These are phyloP conservation scores for Exophiala sp. DNA, from an alignment of 2,329 filamentous ascomycete genomes.

Conservation along the genomic window DNA sequence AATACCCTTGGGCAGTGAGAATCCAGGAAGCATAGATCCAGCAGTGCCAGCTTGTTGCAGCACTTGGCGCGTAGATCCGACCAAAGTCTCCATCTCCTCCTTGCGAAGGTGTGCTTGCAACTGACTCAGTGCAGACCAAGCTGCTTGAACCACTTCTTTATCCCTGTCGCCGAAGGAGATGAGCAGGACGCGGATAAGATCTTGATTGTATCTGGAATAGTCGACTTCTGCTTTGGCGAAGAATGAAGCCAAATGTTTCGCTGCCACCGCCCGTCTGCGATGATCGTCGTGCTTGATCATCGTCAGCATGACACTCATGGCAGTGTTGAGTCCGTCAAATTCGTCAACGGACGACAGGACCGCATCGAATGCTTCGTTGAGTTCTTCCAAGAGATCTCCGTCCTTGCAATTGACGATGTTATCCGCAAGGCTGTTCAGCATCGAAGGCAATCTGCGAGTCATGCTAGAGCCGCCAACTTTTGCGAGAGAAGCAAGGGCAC, in stretches of 20 bases:
- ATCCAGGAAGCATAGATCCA: slow-evolving; percentile 80
- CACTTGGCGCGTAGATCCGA: slow-evolving; percentile 78
- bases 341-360: slow-evolving; percentile 92
- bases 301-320: slow-evolving; percentile 87
- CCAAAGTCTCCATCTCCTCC: slow-evolving; percentile 95
- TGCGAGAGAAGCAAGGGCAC: slow-evolving; percentile 85
- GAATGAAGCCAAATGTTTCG: slow-evolving; percentile 78
- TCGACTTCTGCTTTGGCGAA: slow-evolving; percentile 77
- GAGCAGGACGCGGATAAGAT: slow-evolving; percentile 84
- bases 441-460: slow-evolving; percentile 82
- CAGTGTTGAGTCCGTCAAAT: slow-evolving; percentile 89
- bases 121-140: slow-evolving; percentile 81
- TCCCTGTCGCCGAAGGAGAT: slow-evolving; percentile 91
- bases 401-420: slow-evolving; percentile 76
- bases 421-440: slow-evolving; percentile 92
- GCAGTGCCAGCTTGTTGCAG: slow-evolving; percentile 84
- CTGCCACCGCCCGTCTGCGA: slow-evolving; percentile 71
- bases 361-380: slow-evolving; percentile 79
- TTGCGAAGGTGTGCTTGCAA: slow-evolving; percentile 89
- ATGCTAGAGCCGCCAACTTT: slow-evolving; percentile 87
- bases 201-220: slow-evolving; percentile 93
- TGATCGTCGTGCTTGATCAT: slow-evolving; percentile 93
- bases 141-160: slow-evolving; percentile 75
- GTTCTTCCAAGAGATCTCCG: slow-evolving; percentile 67
- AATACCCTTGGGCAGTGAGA: slow-evolving; percentile 90